Percentiles rank a stretch among this genome's conserved stretches.
Evolutionary conservation across 2,329 filamentous ascomycete genomes (phyloP).

Genomic region (Aureobasidium sp.): DNA sequence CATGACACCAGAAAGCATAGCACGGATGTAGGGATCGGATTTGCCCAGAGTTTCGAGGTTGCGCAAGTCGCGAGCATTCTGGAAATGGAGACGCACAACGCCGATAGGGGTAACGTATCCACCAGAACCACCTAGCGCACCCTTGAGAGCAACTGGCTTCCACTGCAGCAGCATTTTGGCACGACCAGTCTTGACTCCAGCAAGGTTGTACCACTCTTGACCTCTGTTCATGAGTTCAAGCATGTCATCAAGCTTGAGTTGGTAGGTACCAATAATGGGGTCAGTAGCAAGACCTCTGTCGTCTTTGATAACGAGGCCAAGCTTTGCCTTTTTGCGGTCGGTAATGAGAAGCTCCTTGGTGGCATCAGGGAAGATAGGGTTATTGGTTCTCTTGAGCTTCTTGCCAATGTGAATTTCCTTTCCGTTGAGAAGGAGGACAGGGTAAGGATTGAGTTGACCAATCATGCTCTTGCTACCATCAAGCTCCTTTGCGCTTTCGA

Average conservation of each 20-base stretch:
- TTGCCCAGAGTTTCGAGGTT: slow-evolving; percentile 98
- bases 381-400: slow-evolving; percentile 97
- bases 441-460: slow-evolving; percentile 92
- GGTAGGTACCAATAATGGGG: slow-evolving; percentile 89
- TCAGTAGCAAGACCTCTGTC: slow-evolving; percentile 88
- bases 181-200: slow-evolving; percentile 82
- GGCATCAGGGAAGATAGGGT: slow-evolving; percentile 95
- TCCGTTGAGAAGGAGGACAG: slow-evolving; percentile 87
- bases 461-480: slow-evolving; percentile 94
- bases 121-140: slow-evolving; percentile 78
- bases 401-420: slow-evolving; percentile 91
- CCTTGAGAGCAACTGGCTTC: slow-evolving; percentile 93
- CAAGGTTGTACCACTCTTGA: slow-evolving; percentile 95
- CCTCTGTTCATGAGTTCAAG: slow-evolving; percentile 91
- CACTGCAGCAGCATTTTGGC: slow-evolving; percentile 94
- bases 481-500: slow-evolving; percentile 97
- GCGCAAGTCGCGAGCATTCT: slow-evolving; percentile 81
- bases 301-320: slow-evolving; percentile 95
- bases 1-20: slow-evolving; percentile 89
- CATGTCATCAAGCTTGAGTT: slow-evolving; percentile 96
- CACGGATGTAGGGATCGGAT: slow-evolving; percentile 93
- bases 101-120: slow-evolving; percentile 96
- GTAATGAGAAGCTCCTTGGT: slow-evolving; percentile 96
- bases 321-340: slow-evolving; percentile 88
- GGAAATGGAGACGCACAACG: slow-evolving; percentile 95